Evolutionary conservation across 441 rosid species (phyloP), one percentile per base, ranked within the genome.

Genomic region (Syzygium syzygioides): DNA sequence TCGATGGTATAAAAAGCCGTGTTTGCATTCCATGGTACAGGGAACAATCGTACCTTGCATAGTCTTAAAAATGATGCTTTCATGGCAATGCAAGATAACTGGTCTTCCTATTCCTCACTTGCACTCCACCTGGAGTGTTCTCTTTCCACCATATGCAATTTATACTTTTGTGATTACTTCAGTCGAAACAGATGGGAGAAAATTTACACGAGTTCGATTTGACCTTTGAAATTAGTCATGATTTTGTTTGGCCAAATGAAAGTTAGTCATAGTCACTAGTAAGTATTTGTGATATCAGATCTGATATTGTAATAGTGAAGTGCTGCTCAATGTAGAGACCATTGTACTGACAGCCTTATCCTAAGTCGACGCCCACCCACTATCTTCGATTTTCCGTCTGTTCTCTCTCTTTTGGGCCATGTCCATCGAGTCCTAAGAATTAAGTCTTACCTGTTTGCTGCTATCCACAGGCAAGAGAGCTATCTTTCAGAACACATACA

Each of bases 391-490:
- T 60, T 55, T 60, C 28, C 32, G 66, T 60, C 66, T 60, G 6
- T 14, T 14, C 4, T 60, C 66, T 60, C 66, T 28, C 2, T 45
- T 60, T 60, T 28, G 28, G 18, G 66, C 66, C 30, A 60, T 60
- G 12, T 55, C 66, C 66, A 28, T 60, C 30, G 9, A 3, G 32
- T 60, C 68, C 68, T 3, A 60, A 28, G 9, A 6, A 60, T 60
- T 28, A 60, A 60, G 17, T 60, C 66, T 60, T 60, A 18, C 66
- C 32, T 60, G 14, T 60, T 60, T 14, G 66, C 66, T 60, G 32
- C 32, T 60, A 60, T 0, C n/a, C 7, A 60, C 9, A 0, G 0
- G 15, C 9, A 60, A 28, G 6, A 59, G 12, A 59, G 30, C 30
- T 3, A 12, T 5, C 14, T 0, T 59, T 59, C 4, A 0, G 66